Percentiles rank a stretch among this genome's conserved stretches.
Evolutionary conservation across 2,329 filamentous ascomycete species (phyloP).

Genomic region (Aspergillus floridensis): DNA sequence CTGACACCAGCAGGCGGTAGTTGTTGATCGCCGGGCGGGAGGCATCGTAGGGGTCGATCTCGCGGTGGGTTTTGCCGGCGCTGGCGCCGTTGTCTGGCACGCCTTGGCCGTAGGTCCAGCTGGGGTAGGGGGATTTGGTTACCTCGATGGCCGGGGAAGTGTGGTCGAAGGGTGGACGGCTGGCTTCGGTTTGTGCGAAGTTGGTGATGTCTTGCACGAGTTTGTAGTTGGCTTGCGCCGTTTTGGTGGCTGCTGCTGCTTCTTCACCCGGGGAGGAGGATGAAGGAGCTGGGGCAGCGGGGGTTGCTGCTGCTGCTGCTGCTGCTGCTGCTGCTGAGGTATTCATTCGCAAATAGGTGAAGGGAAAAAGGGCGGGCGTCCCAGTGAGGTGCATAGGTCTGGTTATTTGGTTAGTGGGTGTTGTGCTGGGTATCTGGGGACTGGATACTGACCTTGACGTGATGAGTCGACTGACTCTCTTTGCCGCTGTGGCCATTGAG

Average conservation of each 20-base stretch:
- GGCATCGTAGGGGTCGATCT: constrained; percentile 73
- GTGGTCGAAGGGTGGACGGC: constrained; percentile 35
- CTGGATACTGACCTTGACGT: too few species aligned
- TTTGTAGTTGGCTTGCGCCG: constrained; percentile 15
- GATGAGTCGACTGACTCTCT: too few species aligned
- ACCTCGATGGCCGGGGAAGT: constrained; percentile 23
- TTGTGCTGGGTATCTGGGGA: too few species aligned
- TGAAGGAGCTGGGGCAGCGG: not conserved
- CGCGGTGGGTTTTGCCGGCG: constrained; percentile 40
- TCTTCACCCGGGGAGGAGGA: too few species aligned
- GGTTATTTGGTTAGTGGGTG: too few species aligned
- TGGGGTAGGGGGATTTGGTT: constrained; percentile 37
- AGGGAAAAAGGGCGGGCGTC: too few species aligned
- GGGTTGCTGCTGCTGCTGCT: not conserved
- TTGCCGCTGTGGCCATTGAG: too few species aligned
- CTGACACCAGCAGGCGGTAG: constrained; percentile 85
- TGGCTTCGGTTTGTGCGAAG: constrained; percentile 33
- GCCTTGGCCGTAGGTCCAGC: constrained; percentile 28
- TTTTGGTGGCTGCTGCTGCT: too few species aligned
- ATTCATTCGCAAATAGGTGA: not conserved
- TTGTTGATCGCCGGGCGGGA: constrained; percentile 68
- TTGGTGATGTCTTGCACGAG: constrained; percentile 19
- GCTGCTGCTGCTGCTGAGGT: not conserved
- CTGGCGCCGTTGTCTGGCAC: constrained; percentile 16
- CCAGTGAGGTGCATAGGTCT: too few species aligned